Evolutionary conservation across 257 asterid species (phyloP).

Genomic region (Vinca minor): DNA sequence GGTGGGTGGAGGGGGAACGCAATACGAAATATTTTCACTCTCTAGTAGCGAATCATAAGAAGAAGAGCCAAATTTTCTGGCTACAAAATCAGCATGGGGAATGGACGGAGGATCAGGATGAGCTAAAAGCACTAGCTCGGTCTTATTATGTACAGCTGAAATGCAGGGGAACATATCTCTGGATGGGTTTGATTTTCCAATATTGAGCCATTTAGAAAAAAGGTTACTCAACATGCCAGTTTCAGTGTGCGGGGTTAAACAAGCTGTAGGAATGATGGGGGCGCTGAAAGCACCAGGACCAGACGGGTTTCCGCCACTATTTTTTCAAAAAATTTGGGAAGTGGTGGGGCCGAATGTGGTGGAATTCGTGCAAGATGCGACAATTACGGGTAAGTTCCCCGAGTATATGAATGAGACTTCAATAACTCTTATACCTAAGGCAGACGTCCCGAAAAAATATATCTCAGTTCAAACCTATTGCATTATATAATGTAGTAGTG

Average conservation of each 20-base stretch:
- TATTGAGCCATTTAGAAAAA: no score
- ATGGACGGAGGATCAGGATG: neutral
- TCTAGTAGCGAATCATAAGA: no score
- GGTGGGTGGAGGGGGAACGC: no score
- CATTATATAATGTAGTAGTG: neutral
- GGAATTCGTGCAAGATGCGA: neutral
- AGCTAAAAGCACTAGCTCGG: neutral
- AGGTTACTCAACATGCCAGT: neutral
- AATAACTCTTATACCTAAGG: neutral
- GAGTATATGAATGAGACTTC: neutral
- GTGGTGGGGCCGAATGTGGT: neutral
- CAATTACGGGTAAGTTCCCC: neutral
- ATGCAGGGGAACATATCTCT: neutral
- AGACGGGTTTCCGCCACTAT: neutral
- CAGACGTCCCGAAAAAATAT: neutral
- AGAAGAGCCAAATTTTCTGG: neutral
- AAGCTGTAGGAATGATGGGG: neutral
- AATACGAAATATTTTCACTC: no score
- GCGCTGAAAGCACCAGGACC: slow-evolving; percentile 1
- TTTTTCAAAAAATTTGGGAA: neutral
- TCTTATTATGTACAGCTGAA: neutral
- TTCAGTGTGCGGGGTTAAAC: neutral
- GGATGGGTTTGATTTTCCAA: neutral
- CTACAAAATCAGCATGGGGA: neutral
- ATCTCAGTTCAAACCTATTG: neutral